Evolutionary conservation across 2,329 filamentous ascomycete genomes (phyloP).

Genomic region (Metarhizium rileyi): DNA sequence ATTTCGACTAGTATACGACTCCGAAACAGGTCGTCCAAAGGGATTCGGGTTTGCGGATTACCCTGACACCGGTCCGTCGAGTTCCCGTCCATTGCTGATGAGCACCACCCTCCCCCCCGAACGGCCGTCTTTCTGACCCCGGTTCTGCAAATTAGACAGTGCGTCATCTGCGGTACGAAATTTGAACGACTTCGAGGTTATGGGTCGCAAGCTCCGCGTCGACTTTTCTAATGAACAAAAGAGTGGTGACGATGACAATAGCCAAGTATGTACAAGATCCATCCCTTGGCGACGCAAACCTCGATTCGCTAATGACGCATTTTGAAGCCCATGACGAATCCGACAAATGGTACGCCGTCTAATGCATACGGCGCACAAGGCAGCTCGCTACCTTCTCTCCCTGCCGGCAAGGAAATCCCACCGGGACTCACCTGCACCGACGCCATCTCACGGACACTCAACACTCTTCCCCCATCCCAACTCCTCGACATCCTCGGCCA

Average conservation of each 20-base stretch:
- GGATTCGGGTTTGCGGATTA: constrained; percentile 97
- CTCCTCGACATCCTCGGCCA: constrained; percentile 88
- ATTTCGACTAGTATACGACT: constrained; percentile 90
- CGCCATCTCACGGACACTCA: constrained; percentile 84
- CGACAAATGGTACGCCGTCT: constrained; percentile 24
- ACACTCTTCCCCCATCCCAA: constrained; percentile 75
- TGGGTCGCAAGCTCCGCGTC: constrained; percentile 87
- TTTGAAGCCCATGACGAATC: constrained; percentile 13
- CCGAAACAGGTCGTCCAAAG: constrained; percentile 88
- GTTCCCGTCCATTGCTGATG: not conserved
- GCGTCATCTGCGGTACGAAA: constrained; percentile 93
- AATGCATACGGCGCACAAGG: constrained; percentile 23
- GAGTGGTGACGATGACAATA: constrained; percentile 48
- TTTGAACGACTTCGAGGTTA: constrained; percentile 88
- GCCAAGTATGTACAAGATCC: constrained; percentile 6
- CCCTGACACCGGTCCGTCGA: constrained; percentile 64
- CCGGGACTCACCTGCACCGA: constrained; percentile 77
- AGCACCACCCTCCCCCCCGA: not conserved
- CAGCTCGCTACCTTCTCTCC: constrained; percentile 65
- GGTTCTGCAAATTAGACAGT: constrained; percentile 42
- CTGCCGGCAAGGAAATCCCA: constrained; percentile 74
- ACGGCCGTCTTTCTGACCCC: not conserved
- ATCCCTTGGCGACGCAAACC: not conserved
- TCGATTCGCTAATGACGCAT: not conserved
- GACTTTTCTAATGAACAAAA: constrained; percentile 93